Conservation (phyloP, 139 green algal genomes). For the Chlamydomonas incerta region DNA sequence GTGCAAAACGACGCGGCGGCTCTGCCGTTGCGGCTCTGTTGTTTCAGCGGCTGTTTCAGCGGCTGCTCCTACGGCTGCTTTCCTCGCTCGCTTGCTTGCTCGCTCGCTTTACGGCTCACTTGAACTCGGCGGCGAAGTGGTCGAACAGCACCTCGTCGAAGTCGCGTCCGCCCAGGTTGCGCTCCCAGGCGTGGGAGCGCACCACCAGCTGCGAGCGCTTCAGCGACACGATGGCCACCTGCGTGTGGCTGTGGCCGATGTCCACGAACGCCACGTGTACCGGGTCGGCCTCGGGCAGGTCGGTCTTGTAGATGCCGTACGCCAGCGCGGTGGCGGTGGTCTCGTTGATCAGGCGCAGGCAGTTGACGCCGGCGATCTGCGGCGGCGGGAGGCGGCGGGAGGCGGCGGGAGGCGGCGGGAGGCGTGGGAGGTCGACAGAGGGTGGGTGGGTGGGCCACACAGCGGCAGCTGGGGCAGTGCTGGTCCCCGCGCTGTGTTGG, state of each 20-base stretch:
- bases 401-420: too few relatives aligned
- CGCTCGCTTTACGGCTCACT: conserved; percentile 42
- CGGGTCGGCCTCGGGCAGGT: conserved; percentile 90
- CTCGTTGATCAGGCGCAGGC: conserved; percentile 96
- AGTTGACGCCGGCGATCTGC: conserved; percentile 89
- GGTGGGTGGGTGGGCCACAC: too few relatives aligned
- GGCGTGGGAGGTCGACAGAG: too few relatives aligned
- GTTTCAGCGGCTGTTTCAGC: too few relatives aligned
- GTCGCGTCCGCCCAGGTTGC: conserved; percentile 83
- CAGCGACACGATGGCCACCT: conserved; percentile 94
- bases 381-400: neutral
- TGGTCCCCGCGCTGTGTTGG: too few relatives aligned
- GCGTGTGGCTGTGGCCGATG: conserved; percentile 87
- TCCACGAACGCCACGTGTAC: conserved; percentile 97
- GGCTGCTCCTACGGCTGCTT: too few relatives aligned
- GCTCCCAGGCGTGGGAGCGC: conserved; percentile 91
- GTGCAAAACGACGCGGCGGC: too few relatives aligned
- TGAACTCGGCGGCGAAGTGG: conserved; percentile 92
- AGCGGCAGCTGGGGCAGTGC: too few relatives aligned
- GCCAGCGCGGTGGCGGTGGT: conserved; percentile 95
- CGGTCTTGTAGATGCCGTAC: conserved; percentile 99
- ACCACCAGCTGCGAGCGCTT: conserved; percentile 92
- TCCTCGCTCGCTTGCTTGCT: neutral
- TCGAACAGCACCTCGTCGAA: conserved; percentile 84
- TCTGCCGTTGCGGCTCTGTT: too few relatives aligned